Percentiles rank a stretch among this genome's conserved stretches.
phyloP scores from a whole-genome alignment of 2,329 filamentous ascomycete genomes.

The Aureobasidium lini region DNA sequence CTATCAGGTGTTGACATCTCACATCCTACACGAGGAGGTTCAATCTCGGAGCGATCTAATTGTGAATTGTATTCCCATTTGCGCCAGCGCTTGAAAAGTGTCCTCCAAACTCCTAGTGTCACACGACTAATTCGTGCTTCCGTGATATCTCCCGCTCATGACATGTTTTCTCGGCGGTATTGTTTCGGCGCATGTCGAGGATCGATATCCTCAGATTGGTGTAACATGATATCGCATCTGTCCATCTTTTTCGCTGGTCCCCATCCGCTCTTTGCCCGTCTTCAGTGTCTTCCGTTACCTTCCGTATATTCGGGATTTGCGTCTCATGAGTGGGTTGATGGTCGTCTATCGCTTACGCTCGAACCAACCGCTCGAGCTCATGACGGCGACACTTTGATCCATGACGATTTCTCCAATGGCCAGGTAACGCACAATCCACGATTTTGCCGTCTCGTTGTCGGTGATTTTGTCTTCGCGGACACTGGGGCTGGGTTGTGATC shows the following conservation, averaged over 20 bases:
- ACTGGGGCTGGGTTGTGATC: slow-evolving; percentile 53
- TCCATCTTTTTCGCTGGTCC: too few relatives aligned
- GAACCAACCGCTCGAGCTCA: slow-evolving; percentile 82
- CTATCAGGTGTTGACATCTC: too few relatives aligned
- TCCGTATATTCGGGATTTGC: too few relatives aligned
- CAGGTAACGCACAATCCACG: slow-evolving; percentile 86
- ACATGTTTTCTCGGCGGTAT: not conserved
- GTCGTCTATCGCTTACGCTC: slow-evolving; percentile 65
- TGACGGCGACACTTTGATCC: slow-evolving; percentile 91
- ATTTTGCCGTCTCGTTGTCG: slow-evolving; percentile 44
- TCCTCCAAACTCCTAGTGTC: not conserved
- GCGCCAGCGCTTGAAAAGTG: not conserved
- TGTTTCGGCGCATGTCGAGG: not conserved
- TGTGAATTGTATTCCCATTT: not conserved
- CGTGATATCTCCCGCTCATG: not conserved
- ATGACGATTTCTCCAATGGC: slow-evolving; percentile 96
- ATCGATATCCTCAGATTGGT: not conserved
- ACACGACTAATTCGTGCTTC: not conserved
- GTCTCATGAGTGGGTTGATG: too few relatives aligned
- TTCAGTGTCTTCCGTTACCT: too few relatives aligned
- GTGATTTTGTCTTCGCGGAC: slow-evolving; percentile 79
- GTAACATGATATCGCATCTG: not conserved
- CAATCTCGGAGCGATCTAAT: not conserved
- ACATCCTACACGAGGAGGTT: too few relatives aligned
- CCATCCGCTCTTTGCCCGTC: too few relatives aligned